Evolutionary conservation across 73 alveolate species (phyloP).

Genomic region (Stentor coeruleus): DNA sequence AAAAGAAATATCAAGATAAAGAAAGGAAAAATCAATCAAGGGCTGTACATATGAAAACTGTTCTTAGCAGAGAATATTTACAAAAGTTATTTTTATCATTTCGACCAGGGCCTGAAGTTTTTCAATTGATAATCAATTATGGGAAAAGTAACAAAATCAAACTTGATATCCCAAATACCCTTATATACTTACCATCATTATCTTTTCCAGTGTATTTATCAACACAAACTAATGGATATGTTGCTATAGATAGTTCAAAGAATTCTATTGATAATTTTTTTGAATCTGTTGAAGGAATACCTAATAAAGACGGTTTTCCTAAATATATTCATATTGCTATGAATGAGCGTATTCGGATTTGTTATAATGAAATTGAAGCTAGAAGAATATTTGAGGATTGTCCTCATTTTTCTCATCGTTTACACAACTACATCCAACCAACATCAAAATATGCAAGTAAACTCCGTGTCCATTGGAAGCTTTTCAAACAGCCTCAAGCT

Average conservation of each 20-base stretch:
- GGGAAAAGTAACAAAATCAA: background rate
- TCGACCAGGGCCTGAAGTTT: background rate
- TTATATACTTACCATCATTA: background rate
- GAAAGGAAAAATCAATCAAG: background rate
- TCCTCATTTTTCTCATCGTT: conserved; percentile 22
- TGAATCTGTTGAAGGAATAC: background rate
- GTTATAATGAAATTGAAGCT: conserved; percentile 1
- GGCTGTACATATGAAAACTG: background rate
- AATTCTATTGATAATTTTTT: background rate
- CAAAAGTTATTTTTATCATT: background rate
- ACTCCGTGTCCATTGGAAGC: conserved; percentile 1
- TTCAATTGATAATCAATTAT: no score
- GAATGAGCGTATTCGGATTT: conserved; percentile 10
- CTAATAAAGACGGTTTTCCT: background rate
- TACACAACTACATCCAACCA: background rate
- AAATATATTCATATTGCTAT: conserved; percentile 8
- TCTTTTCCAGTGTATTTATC: background rate
- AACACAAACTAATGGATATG: background rate
- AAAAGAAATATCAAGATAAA: no score
- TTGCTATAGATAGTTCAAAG: background rate
- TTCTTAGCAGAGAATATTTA: no score
- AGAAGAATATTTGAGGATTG: conserved; percentile 14
- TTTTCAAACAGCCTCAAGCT: background rate
- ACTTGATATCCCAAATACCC: background rate
- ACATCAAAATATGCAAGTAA: background rate